phyloP scores from a whole-genome alignment of 169 alveolate species.

The Plasmodium vinckei region DNA sequence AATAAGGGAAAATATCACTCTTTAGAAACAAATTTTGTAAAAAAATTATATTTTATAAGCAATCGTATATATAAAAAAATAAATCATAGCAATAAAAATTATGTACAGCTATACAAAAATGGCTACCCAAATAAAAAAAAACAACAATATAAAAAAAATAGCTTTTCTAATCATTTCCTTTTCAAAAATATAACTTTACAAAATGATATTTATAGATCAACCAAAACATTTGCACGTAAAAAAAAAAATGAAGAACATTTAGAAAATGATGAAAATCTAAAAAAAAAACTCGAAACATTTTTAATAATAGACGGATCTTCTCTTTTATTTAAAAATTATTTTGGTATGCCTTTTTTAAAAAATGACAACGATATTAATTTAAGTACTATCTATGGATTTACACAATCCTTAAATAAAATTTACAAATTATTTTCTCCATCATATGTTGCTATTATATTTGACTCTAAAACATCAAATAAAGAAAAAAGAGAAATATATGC shows the following conservation, averaged over 20 bases:
- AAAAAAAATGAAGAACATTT: slow-evolving; percentile 8
- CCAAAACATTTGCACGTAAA: slow-evolving; percentile 1
- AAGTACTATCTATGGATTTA: slow-evolving; percentile 84
- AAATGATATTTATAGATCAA: neutral
- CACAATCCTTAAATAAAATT: slow-evolving; percentile 82
- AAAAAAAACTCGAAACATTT: slow-evolving; percentile 52
- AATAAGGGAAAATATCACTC: too few species aligned
- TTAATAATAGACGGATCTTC: slow-evolving; percentile 86
- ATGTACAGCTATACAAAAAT: neutral
- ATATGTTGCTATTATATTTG: slow-evolving; percentile 82
- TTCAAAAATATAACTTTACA: neutral
- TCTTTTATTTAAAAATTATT: slow-evolving; percentile 83
- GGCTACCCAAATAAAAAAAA: neutral
- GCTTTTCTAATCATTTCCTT: too few species aligned
- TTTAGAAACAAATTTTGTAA: too few species aligned
- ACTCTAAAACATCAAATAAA: slow-evolving; percentile 84
- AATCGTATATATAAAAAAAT: slow-evolving; percentile 3
- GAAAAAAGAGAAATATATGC: slow-evolving; percentile 84
- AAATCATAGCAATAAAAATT: too few species aligned
- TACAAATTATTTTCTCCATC: slow-evolving; percentile 80
- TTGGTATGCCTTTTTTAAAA: slow-evolving; percentile 83
- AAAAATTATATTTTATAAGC: neutral
- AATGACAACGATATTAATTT: slow-evolving; percentile 82
- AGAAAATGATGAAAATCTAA: slow-evolving; percentile 3
- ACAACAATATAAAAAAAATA: neutral